A percentile compares a stretch with the other conserved stretches of the same genome.
These are phyloP conservation scores for Globisporangium solare DNA, from an alignment of 352 stramenopile genomes.

Conservation along the genomic window DNA sequence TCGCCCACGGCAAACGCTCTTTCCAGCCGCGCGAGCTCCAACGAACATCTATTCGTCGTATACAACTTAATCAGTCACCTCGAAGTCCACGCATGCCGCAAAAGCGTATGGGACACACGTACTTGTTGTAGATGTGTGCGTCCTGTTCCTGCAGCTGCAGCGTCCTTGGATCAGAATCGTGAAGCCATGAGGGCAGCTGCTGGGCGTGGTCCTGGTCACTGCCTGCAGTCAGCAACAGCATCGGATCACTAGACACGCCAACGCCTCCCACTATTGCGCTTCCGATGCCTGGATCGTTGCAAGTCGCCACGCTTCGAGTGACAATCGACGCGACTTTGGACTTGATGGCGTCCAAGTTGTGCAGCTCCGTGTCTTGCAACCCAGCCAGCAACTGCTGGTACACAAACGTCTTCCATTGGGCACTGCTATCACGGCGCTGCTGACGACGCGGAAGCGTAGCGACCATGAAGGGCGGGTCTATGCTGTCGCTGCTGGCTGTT, in stretches of 20 bases:
- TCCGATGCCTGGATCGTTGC: neutral
- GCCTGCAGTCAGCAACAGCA: neutral
- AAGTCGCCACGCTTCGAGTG: no score
- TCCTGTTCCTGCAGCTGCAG: slow-evolving; percentile 35
- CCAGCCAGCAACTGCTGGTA: slow-evolving; percentile 26
- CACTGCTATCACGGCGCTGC: neutral
- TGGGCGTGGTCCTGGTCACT: neutral
- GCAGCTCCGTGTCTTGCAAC: slow-evolving; percentile 17
- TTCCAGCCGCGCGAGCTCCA: slow-evolving; percentile 31
- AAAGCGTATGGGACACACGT: neutral
- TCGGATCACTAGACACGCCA: no score
- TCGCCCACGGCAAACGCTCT: slow-evolving; percentile 29
- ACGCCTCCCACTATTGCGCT: neutral
- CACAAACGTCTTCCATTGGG: slow-evolving; percentile 19
- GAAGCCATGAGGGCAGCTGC: slow-evolving; percentile 21
- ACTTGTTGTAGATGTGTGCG: slow-evolving; percentile 40
- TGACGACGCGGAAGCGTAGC: no score
- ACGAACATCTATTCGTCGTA: slow-evolving; percentile 19
- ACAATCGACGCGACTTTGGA: slow-evolving; percentile 19
- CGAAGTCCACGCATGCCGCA: neutral
- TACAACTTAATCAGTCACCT: neutral
- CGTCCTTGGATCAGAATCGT: slow-evolving; percentile 22
- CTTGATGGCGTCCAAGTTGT: slow-evolving; percentile 20
- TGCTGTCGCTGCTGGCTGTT: no score
- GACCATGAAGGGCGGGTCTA: no score